A percentile compares a stretch with the other conserved stretches of the same genome.
Conservation (phyloP, 306 rosid species). For the Canavalia ensiformis region DNA sequence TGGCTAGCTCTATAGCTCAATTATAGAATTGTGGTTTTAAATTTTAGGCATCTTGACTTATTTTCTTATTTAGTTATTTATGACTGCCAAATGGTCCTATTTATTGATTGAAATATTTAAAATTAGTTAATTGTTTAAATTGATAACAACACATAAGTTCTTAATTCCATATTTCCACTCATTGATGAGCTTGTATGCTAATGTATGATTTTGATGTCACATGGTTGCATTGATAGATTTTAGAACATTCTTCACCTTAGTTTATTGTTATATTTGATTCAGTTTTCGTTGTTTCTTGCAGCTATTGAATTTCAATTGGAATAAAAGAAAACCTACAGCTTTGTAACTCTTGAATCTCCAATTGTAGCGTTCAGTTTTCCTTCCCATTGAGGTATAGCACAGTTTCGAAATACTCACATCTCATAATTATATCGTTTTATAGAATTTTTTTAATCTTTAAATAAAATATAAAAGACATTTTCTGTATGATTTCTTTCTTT, state of each 20-base stretch:
- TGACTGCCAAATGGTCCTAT: conserved; percentile 34
- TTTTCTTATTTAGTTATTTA: conserved; percentile 28
- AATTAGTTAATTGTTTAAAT: conserved; percentile 27
- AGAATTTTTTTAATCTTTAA: conserved; percentile 30
- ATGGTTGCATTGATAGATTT: conserved; percentile 29
- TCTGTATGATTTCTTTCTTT: conserved; percentile 39
- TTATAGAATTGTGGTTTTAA: not conserved
- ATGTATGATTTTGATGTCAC: conserved; percentile 13
- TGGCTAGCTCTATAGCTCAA: not conserved
- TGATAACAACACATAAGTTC: not conserved
- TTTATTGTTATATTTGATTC: not conserved
- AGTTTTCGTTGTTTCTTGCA: no score
- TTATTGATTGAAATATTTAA: conserved; percentile 8
- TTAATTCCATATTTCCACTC: conserved; percentile 27
- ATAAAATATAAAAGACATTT: conserved; percentile 34
- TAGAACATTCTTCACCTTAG: conserved; percentile 18
- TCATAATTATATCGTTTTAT: conserved; percentile 21
- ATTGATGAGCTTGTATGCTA: not conserved
- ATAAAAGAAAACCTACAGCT: no score
- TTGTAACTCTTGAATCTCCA: no score
- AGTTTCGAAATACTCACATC: conserved; percentile 34
- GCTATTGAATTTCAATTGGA: no score
- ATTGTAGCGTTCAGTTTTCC: no score
- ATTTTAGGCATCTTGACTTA: conserved; percentile 26
- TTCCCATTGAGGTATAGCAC: conserved; percentile 1